Base-by-base conservation (phyloP, 148 eudicot genomes). In the Silene uniflora region DNA sequence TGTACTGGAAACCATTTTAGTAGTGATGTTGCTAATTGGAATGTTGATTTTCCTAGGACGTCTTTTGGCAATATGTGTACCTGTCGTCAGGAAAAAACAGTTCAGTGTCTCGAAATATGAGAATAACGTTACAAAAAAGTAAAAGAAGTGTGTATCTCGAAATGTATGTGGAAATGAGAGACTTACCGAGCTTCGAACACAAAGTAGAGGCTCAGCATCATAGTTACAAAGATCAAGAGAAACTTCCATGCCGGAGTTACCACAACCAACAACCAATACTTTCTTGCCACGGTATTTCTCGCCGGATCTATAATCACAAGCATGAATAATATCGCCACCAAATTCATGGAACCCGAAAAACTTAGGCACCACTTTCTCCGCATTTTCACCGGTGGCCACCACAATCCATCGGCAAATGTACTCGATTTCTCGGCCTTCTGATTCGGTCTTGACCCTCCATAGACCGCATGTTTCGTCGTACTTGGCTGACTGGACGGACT, bases 211-310 rank as follows among this genome's bases (percentile, higher is more conserved):
- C 52, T 59, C 25, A 2, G 97, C 91, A 70, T 85, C 84, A 76
- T 90, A 79, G 83, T 85, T 86, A 81, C 91, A 91, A 75, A 94
- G 96, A 87, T 94, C 98, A 44, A 94, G 96, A 18, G 96, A 90
- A 6, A 94, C 93, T 69, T 94, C 98, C 98, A 94, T 94, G 70
- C 98, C 98, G 0, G 98, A 94, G 75, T 94, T 94, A 1, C 98
- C 98, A 80, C 97, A 91, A 0, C 98, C 98, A 24, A 94, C 90
- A 0, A 94, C 98, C 66, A 94, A 69, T 42, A 94, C 98, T 0
- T 54, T 58, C 74, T 94, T 86, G 0, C 91, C 96, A 12, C 75
- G 29, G 23, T 83, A 94, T 13, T 35, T 76, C 54, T 89, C 91
- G 0, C 97, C 97, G 4, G 91, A 83, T 60, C 86, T 91, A 23